These are phyloP conservation scores for Penicillium sp. DNA, from an alignment of 2,329 filamentous ascomycete genomes.

Conservation along the genomic window DNA sequence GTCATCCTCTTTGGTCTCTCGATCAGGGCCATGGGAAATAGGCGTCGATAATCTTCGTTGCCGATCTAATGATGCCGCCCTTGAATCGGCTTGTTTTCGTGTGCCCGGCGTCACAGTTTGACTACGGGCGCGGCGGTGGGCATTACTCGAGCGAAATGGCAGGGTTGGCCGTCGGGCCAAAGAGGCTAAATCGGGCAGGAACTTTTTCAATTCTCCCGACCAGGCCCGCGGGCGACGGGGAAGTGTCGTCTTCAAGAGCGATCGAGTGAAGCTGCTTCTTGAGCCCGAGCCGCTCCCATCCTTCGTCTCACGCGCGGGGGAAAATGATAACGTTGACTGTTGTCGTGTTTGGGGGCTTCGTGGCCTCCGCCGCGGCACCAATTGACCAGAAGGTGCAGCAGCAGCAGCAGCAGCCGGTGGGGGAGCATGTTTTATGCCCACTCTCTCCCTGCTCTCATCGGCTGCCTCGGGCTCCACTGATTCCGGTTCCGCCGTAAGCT, in stretches of 20 bases:
- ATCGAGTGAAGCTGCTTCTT: slow-evolving; percentile 31
- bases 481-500: slow-evolving; percentile 32
- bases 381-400: background rate
- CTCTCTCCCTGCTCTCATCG: no score
- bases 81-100: background rate
- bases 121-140: slow-evolving; percentile 25
- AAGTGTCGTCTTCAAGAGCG: slow-evolving; percentile 29
- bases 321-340: background rate
- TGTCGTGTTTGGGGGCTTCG: slow-evolving; percentile 13
- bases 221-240: slow-evolving; percentile 31
- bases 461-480: slow-evolving; percentile 8
- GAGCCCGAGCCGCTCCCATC: slow-evolving; percentile 9
- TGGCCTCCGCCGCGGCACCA: slow-evolving; percentile 9
- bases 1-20: slow-evolving; percentile 17
- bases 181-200: slow-evolving; percentile 31
- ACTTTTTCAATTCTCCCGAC: slow-evolving; percentile 35
- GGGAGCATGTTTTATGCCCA: no score
- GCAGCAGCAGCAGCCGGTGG: background rate
- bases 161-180: slow-evolving; percentile 28
- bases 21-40: slow-evolving; percentile 6
- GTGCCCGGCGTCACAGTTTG: slow-evolving; percentile 16
- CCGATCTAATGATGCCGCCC: slow-evolving; percentile 17
- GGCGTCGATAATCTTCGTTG: slow-evolving; percentile 4
- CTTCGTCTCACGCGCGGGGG: slow-evolving; percentile 7
- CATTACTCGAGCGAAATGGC: slow-evolving; percentile 23